Evolutionary conservation across 2,329 filamentous ascomycete genomes (phyloP).

Genomic region (Fusarium sp.): DNA sequence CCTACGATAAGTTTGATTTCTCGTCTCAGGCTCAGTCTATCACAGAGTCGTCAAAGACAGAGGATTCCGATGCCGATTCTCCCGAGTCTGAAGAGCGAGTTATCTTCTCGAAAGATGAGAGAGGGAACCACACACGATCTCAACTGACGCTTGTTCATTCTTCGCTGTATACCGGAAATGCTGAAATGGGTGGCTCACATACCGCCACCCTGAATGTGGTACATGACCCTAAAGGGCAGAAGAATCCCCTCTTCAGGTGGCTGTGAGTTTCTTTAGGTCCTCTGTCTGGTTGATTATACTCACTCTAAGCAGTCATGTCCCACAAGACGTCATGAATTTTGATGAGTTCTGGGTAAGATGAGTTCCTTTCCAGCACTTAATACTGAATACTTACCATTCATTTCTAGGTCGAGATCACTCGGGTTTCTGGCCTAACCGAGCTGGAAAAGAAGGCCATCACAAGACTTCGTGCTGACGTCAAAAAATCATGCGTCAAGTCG

Average conservation of each 20-base stretch:
- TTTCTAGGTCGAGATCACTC: slow-evolving; percentile 54
- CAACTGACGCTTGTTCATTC: slow-evolving; percentile 50
- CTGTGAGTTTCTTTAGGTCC: slow-evolving; percentile 48
- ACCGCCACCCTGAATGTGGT: slow-evolving; percentile 55
- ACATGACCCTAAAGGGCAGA: slow-evolving; percentile 52
- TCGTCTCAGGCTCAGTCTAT: slow-evolving; percentile 38
- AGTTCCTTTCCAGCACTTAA: neutral
- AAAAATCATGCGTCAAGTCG: slow-evolving; percentile 55
- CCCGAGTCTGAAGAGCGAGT: slow-evolving; percentile 47
- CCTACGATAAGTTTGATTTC: slow-evolving; percentile 51
- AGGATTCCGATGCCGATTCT: slow-evolving; percentile 52
- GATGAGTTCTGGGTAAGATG: slow-evolving; percentile 58
- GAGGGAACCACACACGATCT: slow-evolving; percentile 9
- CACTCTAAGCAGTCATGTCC: slow-evolving; percentile 53
- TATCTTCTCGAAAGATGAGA: slow-evolving; percentile 31
- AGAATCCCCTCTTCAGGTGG: slow-evolving; percentile 59
- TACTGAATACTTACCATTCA: neutral
- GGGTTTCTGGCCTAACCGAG: slow-evolving; percentile 53
- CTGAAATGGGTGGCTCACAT: slow-evolving; percentile 56
- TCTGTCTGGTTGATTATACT: slow-evolving; percentile 14
- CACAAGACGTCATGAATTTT: slow-evolving; percentile 59
- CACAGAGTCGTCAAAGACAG: slow-evolving; percentile 45
- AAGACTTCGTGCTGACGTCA: slow-evolving; percentile 57
- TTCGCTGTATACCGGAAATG: slow-evolving; percentile 58
- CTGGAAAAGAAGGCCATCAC: slow-evolving; percentile 54